Conservation (phyloP, 139 green algal genomes). For the Parachlorella kessleri region DNA sequence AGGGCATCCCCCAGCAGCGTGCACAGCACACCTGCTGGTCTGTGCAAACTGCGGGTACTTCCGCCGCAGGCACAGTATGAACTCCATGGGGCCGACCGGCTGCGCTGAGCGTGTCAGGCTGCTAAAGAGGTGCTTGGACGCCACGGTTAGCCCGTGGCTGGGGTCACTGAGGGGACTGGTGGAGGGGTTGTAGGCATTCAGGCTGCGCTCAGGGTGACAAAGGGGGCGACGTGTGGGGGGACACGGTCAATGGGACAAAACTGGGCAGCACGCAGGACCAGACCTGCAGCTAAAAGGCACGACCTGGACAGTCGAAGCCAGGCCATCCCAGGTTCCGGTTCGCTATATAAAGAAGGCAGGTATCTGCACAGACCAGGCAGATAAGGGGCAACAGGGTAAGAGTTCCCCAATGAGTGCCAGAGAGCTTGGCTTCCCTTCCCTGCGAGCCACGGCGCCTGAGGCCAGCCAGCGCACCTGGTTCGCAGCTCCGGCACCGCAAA, state of each 20-base stretch:
- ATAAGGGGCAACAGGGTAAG: too few species aligned
- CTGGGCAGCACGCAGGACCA: too few species aligned
- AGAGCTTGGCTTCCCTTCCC: too few species aligned
- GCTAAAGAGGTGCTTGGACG: conserved; percentile 78
- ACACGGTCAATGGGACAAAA: neutral
- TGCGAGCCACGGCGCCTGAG: too few species aligned
- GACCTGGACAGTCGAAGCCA: too few species aligned
- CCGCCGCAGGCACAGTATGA: conserved; percentile 82
- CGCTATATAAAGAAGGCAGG: too few species aligned
- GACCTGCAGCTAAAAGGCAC: too few species aligned
- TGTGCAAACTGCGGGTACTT: conserved; percentile 95
- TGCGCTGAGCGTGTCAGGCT: conserved; percentile 43
- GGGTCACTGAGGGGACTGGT: conserved; percentile 7
- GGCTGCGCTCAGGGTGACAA: neutral
- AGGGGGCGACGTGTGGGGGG: neutral
- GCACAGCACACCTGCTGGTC: conserved; percentile 29
- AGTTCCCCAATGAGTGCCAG: too few species aligned
- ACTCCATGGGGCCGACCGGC: conserved; percentile 81
- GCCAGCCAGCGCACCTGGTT: neutral
- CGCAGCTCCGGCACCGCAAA: conserved; percentile 78
- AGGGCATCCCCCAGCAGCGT: neutral
- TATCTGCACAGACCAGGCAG: too few species aligned
- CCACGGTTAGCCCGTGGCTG: conserved; percentile 51
- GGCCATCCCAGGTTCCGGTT: too few species aligned
- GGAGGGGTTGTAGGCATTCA: neutral